phyloP scores from a whole-genome alignment of 1,139 yeast genomes.

The Taiozyma onychis region DNA sequence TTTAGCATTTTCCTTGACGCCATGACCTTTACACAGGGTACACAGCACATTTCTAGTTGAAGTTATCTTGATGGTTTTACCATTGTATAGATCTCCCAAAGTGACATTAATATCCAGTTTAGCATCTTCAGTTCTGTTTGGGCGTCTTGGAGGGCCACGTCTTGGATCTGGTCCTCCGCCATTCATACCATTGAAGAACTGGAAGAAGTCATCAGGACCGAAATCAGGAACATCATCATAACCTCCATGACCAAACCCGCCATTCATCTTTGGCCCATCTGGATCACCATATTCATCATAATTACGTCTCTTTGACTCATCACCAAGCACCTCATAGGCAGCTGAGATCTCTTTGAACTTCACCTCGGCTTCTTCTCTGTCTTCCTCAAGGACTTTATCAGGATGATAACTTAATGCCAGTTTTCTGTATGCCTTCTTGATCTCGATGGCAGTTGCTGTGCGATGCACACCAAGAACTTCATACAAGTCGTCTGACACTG shows the following conservation, averaged over 20 bases:
- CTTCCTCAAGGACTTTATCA: conserved; percentile 65
- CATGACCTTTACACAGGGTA: conserved; percentile 65
- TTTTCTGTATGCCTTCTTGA: conserved; percentile 71
- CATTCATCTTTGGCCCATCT: conserved; percentile 32
- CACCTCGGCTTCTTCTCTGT: conserved; percentile 59
- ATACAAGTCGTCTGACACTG: conserved; percentile 33
- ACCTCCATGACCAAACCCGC: conserved; percentile 7
- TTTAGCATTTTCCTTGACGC: conserved; percentile 61
- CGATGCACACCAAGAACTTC: conserved; percentile 62
- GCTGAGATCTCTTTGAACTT: conserved; percentile 71
- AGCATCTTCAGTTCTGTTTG: conserved; percentile 57
- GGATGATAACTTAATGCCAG: conserved; percentile 76
- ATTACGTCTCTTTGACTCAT: conserved; percentile 49
- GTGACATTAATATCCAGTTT: conserved; percentile 56
- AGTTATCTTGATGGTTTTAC: conserved; percentile 72
- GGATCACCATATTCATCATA: conserved; percentile 56
- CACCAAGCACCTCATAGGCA: conserved; percentile 72
- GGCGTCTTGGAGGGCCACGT: conserved; percentile 15
- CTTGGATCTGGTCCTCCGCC: conserved; percentile 36
- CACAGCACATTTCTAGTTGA: conserved; percentile 73
- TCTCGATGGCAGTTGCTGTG: conserved; percentile 59
- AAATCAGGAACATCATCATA: conserved; percentile 30
- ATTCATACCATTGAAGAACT: conserved; percentile 41
- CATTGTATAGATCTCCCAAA: conserved; percentile 73
- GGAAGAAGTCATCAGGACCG: conserved; percentile 64